A percentile compares a stretch with the other conserved stretches of the same genome.
Conservation (phyloP, 2,329 filamentous ascomycete species). For the Alternaria brassicicola region DNA sequence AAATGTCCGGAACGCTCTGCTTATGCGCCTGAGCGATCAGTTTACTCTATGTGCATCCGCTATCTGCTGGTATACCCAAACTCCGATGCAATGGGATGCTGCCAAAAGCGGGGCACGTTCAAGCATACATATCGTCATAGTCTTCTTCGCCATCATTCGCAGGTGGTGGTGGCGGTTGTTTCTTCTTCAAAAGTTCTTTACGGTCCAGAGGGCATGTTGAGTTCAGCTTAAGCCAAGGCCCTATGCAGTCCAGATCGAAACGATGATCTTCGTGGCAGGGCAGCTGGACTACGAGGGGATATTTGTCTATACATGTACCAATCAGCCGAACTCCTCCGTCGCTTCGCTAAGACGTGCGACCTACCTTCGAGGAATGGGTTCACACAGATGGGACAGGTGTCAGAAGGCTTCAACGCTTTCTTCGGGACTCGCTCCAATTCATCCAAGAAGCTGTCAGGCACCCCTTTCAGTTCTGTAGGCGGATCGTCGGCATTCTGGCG, state of each 20-base stretch:
- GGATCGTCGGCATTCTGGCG: slow-evolving; percentile 63
- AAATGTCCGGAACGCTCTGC: not conserved
- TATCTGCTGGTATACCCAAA: slow-evolving; percentile 9
- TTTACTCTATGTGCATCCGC: not conserved
- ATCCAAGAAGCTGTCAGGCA: slow-evolving; percentile 66
- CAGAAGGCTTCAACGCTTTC: slow-evolving; percentile 58
- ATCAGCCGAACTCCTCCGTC: slow-evolving; percentile 22
- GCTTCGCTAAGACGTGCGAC: slow-evolving; percentile 12
- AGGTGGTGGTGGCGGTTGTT: slow-evolving; percentile 51
- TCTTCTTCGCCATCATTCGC: slow-evolving; percentile 59
- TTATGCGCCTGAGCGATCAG: not conserved
- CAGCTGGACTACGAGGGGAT: slow-evolving; percentile 67
- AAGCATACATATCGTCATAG: slow-evolving; percentile 59
- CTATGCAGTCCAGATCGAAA: slow-evolving; percentile 70
- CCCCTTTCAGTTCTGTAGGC: slow-evolving; percentile 65
- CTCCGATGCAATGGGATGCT: slow-evolving; percentile 12
- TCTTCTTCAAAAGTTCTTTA: slow-evolving; percentile 62
- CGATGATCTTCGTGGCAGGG: slow-evolving; percentile 67
- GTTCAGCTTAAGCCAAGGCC: slow-evolving; percentile 68
- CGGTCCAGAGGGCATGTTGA: slow-evolving; percentile 69
- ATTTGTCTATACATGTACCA: slow-evolving; percentile 51
- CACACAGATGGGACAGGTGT: slow-evolving; percentile 66
- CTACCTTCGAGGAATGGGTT: slow-evolving; percentile 65
- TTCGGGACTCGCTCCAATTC: slow-evolving; percentile 65
- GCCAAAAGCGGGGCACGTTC: slow-evolving; percentile 9